A percentile compares a stretch with the other conserved stretches of the same genome.
These are phyloP conservation scores for Zymoseptoria ardabiliae DNA, from an alignment of 2,329 filamentous ascomycete species.

Conservation along the genomic window DNA sequence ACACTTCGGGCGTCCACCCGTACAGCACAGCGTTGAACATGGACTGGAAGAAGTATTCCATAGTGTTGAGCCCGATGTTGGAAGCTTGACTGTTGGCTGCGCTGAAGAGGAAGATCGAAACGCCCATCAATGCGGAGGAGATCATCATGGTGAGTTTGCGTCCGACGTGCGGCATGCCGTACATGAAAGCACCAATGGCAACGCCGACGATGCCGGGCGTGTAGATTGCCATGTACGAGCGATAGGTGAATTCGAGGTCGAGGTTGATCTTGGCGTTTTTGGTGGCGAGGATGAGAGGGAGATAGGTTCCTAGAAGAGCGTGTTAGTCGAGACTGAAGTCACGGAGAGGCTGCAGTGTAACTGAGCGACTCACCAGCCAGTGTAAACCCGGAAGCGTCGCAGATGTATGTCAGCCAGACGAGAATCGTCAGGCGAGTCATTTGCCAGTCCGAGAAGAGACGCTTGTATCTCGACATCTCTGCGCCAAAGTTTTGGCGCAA, in stretches of 20 bases:
- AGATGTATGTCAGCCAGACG: slow-evolving; percentile 46
- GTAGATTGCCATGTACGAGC: slow-evolving; percentile 50
- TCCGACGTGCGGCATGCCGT: slow-evolving; percentile 38
- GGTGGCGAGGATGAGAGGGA: slow-evolving; percentile 45
- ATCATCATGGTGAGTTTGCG: slow-evolving; percentile 42
- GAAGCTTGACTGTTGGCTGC: slow-evolving; percentile 39
- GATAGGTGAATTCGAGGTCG: slow-evolving; percentile 43
- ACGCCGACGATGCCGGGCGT: slow-evolving; percentile 47
- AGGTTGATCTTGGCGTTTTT: slow-evolving; percentile 43
- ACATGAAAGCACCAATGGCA: slow-evolving; percentile 43
- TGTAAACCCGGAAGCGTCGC: slow-evolving; percentile 46
- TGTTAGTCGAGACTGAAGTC: background rate
- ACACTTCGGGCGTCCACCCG: slow-evolving; percentile 47
- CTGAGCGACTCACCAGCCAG: slow-evolving; percentile 32
- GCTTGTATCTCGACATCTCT: slow-evolving; percentile 30
- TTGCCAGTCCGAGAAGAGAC: slow-evolving; percentile 38
- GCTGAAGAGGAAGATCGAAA: slow-evolving; percentile 40
- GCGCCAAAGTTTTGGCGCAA: slow-evolving; percentile 11
- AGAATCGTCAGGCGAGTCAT: slow-evolving; percentile 42
- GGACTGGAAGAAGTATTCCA: slow-evolving; percentile 47
- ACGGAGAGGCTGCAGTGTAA: background rate
- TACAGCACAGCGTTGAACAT: slow-evolving; percentile 49
- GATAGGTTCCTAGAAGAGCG: slow-evolving; percentile 34
- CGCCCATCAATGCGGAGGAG: slow-evolving; percentile 37
- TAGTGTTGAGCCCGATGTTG: slow-evolving; percentile 45